Evolutionary conservation across 169 alveolate species (phyloP).

Genomic region (Cyclospora cayetanensis): DNA sequence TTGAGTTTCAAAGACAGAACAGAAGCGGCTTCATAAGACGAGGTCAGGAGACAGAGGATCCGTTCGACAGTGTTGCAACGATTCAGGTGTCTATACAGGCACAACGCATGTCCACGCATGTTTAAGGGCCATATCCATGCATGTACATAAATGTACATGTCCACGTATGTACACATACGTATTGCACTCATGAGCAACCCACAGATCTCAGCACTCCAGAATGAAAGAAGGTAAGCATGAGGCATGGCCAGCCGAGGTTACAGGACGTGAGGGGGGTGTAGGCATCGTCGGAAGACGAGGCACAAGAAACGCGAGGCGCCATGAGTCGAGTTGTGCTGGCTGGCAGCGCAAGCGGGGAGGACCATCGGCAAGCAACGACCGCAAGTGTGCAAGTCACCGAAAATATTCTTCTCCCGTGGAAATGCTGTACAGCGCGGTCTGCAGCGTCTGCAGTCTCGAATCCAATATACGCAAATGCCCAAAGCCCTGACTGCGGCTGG

Average conservation of each 20-base stretch:
- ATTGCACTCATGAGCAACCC: too few relatives aligned
- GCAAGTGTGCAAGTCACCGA: constrained; percentile 6
- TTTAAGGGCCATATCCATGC: too few relatives aligned
- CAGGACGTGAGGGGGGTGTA: neutral
- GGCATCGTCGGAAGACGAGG: neutral
- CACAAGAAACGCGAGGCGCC: neutral
- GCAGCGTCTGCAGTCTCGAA: neutral
- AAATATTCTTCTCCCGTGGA: constrained; percentile 26
- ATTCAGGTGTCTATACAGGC: too few relatives aligned
- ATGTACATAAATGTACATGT: too few relatives aligned
- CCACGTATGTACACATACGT: too few relatives aligned
- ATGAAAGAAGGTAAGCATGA: neutral
- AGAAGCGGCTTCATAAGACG: too few relatives aligned
- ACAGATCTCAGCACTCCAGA: neutral
- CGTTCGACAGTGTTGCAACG: too few relatives aligned
- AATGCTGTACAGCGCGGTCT: neutral
- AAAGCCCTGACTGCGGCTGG: neutral
- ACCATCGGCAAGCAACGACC: too few relatives aligned
- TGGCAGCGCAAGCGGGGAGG: too few relatives aligned
- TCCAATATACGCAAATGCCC: constrained; percentile 12
- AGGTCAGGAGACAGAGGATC: too few relatives aligned
- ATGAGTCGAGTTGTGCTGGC: neutral
- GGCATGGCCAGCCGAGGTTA: neutral
- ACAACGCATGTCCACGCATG: too few relatives aligned
- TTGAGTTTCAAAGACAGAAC: too few relatives aligned